A percentile compares a stretch with the other conserved stretches of the same genome.
Conservation (phyloP, 495 filamentous ascomycete genomes). For the Trichoderma orchidacearum region DNA sequence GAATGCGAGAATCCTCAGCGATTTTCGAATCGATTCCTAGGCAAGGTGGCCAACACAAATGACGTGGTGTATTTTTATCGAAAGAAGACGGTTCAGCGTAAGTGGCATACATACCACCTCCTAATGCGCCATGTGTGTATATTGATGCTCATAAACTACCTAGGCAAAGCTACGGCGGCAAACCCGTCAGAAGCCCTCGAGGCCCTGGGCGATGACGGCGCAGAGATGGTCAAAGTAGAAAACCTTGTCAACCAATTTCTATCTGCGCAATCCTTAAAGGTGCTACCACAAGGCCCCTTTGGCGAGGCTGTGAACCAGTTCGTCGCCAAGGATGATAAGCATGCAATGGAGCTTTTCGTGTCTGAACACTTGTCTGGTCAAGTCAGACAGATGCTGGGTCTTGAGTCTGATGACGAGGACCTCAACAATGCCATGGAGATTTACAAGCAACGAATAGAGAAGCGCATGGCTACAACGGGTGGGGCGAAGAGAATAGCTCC, state of each 20-base stretch:
- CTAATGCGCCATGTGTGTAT: no score
- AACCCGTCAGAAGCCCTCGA: slow-evolving; percentile 46
- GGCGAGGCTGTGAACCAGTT: slow-evolving; percentile 88
- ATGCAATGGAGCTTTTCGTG: slow-evolving; percentile 84
- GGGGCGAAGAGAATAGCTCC: slow-evolving; percentile 39
- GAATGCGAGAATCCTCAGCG: slow-evolving; percentile 93
- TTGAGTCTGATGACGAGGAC: slow-evolving; percentile 54
- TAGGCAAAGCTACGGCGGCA: slow-evolving; percentile 23
- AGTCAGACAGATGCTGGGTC: slow-evolving; percentile 58
- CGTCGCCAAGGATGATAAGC: slow-evolving; percentile 89
- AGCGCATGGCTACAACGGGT: slow-evolving; percentile 41
- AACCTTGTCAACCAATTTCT: slow-evolving; percentile 79
- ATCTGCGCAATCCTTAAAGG: slow-evolving; percentile 69
- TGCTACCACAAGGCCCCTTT: slow-evolving; percentile 81
- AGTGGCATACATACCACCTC: slow-evolving; percentile 4
- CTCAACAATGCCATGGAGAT: slow-evolving; percentile 59
- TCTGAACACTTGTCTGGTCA: slow-evolving; percentile 64
- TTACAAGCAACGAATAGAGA: slow-evolving; percentile 55
- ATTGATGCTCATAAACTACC: neutral
- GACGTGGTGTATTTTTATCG: slow-evolving; percentile 90
- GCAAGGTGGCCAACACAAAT: slow-evolving; percentile 81
- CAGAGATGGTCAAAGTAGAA: slow-evolving; percentile 74
- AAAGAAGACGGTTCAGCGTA: slow-evolving; percentile 49
- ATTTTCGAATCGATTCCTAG: slow-evolving; percentile 86
- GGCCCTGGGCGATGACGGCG: slow-evolving; percentile 28